These are phyloP conservation scores for Ophiocordyceps camponoti-leonardi DNA, from an alignment of 2,329 filamentous ascomycete species.

Conservation along the genomic window DNA sequence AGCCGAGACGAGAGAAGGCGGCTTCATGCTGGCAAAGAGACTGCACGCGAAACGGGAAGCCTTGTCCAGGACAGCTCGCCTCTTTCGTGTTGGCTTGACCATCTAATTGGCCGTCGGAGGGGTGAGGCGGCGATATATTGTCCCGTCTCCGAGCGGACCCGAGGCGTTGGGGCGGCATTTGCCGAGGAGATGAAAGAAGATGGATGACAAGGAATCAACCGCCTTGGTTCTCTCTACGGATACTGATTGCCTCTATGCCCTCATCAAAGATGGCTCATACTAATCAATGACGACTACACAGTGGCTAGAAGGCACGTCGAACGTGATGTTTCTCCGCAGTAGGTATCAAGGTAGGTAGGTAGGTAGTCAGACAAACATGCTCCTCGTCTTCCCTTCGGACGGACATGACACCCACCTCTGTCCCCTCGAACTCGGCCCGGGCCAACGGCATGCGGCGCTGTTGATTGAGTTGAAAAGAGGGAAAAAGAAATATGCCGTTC, in stretches of 20 bases:
- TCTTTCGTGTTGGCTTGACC: neutral
- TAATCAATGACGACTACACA: too few species aligned
- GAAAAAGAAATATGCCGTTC: too few species aligned
- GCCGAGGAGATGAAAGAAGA: neutral
- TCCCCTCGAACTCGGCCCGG: neutral
- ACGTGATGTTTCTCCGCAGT: too few species aligned
- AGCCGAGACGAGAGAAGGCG: conserved; percentile 33
- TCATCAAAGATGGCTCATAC: too few species aligned
- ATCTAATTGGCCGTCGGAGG: neutral
- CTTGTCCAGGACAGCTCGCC: neutral
- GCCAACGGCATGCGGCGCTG: neutral
- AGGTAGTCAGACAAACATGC: too few species aligned
- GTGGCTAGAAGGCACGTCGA: too few species aligned
- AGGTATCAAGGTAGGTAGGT: neutral
- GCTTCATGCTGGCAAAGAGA: conserved; percentile 19
- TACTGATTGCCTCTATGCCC: too few species aligned
- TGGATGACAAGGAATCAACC: neutral
- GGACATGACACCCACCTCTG: too few species aligned
- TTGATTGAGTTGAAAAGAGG: neutral
- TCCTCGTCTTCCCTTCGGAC: too few species aligned
- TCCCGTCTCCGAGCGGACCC: neutral
- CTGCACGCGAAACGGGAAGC: neutral
- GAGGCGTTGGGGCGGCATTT: neutral
- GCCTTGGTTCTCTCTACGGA: too few species aligned
- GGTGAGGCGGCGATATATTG: neutral